phyloP scores from a whole-genome alignment of 164 flowering plant species.

The Saururus chinensis region DNA sequence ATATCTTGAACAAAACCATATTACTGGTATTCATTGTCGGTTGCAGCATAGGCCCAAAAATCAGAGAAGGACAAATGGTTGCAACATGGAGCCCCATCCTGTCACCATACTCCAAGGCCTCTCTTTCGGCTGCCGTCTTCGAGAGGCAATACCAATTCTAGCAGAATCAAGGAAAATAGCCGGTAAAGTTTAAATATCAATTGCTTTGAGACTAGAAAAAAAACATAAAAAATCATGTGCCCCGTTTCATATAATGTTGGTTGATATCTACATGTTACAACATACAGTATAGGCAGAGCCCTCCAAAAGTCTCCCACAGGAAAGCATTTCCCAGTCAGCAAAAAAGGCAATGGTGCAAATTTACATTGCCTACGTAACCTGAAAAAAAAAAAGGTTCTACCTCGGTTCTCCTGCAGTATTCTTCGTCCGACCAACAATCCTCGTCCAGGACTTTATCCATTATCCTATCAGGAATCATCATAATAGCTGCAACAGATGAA shows the following conservation, averaged over 20 bases:
- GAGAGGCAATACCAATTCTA: conserved; percentile 49
- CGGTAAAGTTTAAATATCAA: too few relatives aligned
- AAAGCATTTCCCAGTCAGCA: too few relatives aligned
- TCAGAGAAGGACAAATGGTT: conserved; percentile 35
- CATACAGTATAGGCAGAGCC: too few relatives aligned
- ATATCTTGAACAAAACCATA: conserved; percentile 18
- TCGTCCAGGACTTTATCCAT: conserved; percentile 41
- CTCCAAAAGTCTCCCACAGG: too few relatives aligned
- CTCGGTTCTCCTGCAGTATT: conserved; percentile 34
- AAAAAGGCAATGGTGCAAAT: too few relatives aligned
- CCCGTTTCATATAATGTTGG: too few relatives aligned
- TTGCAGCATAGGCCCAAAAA: conserved; percentile 56
- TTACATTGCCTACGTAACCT: neutral
- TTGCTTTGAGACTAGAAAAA: too few relatives aligned
- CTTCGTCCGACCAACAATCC: conserved; percentile 49
- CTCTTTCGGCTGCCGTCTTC: conserved; percentile 44
- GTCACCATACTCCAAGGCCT: conserved; percentile 40
- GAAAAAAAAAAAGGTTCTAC: conserved; percentile 12
- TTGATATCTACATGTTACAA: too few relatives aligned
- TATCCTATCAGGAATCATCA: conserved; percentile 42
- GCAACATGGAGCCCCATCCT: conserved; percentile 35
- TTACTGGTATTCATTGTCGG: conserved; percentile 37
- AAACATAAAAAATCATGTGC: too few relatives aligned
- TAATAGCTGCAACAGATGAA: conserved; percentile 39
- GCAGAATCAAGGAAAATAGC: neutral